These are phyloP conservation scores for Lepiota brunneoincarnata DNA, from an alignment of 768 basidiomycete species.

Conservation along the genomic window DNA sequence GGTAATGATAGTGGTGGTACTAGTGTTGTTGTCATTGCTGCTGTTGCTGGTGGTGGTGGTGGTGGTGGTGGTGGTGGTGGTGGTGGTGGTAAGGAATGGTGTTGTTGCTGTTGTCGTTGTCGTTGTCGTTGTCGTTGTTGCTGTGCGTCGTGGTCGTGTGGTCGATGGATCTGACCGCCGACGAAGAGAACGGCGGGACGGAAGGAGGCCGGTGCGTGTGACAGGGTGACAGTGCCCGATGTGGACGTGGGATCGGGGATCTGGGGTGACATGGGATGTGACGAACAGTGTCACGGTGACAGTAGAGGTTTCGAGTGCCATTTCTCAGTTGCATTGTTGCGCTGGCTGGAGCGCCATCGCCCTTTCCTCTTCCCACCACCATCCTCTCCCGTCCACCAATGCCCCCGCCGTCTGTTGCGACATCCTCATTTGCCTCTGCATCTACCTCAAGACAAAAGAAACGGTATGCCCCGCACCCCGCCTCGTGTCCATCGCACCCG, in stretches of 20 bases:
- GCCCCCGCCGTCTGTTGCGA: conserved; percentile 13
- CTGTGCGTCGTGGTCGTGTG: no score
- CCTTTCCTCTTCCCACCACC: conserved; percentile 46
- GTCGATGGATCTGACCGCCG: conserved; percentile 1
- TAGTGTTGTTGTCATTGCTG: no score
- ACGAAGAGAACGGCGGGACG: conserved; percentile 8
- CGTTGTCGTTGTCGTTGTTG: no score
- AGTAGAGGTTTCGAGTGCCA: conserved; percentile 8
- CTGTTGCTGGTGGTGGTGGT: no score
- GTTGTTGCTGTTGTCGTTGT: no score
- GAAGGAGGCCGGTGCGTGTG: neutral
- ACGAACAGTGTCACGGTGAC: conserved; percentile 1
- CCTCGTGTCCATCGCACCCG: conserved; percentile 16
- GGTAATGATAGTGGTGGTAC: no score
- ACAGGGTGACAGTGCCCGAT: neutral
- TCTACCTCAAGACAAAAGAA: conserved; percentile 24
- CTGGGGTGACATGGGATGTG: neutral
- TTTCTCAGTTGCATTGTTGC: conserved; percentile 38
- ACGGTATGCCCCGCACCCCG: conserved; percentile 26
- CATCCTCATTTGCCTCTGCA: conserved; percentile 20
- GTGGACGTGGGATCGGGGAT: neutral
- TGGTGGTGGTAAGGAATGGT: no score
- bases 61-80: no score
- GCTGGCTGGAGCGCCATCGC: conserved; percentile 35
- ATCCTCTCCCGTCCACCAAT: conserved; percentile 23